Evolutionary conservation across 441 rosid genomes (phyloP), one percentile per base, ranked within the genome.

Genomic region (Populus hybrid): DNA sequence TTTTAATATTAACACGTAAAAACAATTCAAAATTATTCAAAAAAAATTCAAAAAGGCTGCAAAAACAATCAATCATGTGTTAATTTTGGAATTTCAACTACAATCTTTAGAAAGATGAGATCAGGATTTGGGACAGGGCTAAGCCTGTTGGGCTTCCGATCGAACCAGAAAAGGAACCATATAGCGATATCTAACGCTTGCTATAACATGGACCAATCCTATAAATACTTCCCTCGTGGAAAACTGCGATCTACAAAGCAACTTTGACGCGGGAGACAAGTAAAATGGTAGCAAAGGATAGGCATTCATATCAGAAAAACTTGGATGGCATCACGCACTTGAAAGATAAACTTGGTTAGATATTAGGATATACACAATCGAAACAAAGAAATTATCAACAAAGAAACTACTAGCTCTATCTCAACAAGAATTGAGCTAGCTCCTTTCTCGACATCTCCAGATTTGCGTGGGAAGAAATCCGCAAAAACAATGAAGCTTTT

Each of bases 391-490:
- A 4, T 12, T 46, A 46, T 46, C 57, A 68, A 75, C 71, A 14
- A n/a, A 64, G 24, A 67, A 46, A 46, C 20, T 46, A 46, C 20
- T 14, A 14, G 57, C 20, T 12, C 57, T 46, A 46, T 46, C 11
- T 34, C 36, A 34, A 34, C 36, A 34, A 34, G 36, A 34, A 72
- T 68, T 50, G 53, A 73, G 67, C 67, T 18, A 68, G 40, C 69
- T 23, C 36, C 66, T 50, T 64, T 5, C 32, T 68, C 69, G 46
- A 70, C 26, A 57, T 67, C 64, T 69, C 16, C 7, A 21, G 34
- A 34, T 57, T 21, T 67, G 50, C 21, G 65, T 35, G 74, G 73
- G 40, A 76, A 26, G 73, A 77, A 68, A 59, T 59, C 3, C 40
- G 18, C 66, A 63, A 73, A 34, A 61, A 64, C 63, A 32, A 24